A percentile compares a stretch with the other conserved stretches of the same genome.
Conservation (phyloP, 306 rosid species). For the Cyamopsis tetragonoloba region DNA sequence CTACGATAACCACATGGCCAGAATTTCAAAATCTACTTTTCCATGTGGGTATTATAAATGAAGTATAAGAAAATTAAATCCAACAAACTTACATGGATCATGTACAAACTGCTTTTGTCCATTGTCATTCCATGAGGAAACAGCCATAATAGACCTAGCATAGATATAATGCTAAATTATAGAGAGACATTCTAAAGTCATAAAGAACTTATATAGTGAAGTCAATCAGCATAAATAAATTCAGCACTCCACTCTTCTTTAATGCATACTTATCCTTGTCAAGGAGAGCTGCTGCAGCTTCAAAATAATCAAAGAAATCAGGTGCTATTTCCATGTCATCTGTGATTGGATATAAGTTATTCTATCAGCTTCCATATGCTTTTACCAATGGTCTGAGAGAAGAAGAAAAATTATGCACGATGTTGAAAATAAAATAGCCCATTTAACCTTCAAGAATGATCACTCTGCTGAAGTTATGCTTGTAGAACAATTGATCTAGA, state of each 20-base stretch:
- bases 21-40: background rate
- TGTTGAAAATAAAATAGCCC: conserved; percentile 23
- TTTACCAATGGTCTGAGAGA: conserved; percentile 12
- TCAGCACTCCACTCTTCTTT: conserved; percentile 8
- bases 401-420: background rate
- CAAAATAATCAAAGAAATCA: conserved; percentile 93
- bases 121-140: conserved; percentile 98
- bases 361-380: conserved; percentile 19
- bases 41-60: background rate
- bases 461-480: conserved; percentile 72
- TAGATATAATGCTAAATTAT: conserved; percentile 10
- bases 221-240: background rate
- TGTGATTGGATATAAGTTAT: conserved; percentile 37
- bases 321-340: conserved; percentile 99
- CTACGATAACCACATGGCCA: conserved; percentile 5
- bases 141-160: conserved; percentile 89
- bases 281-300: conserved; percentile 72
- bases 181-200: conserved; percentile 4
- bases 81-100: conserved; percentile 70
- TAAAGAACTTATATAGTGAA: background rate
- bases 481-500: conserved; percentile 76
- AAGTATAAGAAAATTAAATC: conserved; percentile 2
- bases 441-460: conserved; percentile 93
- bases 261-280: conserved; percentile 86
- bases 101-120: conserved; percentile 96